phyloP scores from a whole-genome alignment of 768 basidiomycete genomes.

The Termitomyces sp. region DNA sequence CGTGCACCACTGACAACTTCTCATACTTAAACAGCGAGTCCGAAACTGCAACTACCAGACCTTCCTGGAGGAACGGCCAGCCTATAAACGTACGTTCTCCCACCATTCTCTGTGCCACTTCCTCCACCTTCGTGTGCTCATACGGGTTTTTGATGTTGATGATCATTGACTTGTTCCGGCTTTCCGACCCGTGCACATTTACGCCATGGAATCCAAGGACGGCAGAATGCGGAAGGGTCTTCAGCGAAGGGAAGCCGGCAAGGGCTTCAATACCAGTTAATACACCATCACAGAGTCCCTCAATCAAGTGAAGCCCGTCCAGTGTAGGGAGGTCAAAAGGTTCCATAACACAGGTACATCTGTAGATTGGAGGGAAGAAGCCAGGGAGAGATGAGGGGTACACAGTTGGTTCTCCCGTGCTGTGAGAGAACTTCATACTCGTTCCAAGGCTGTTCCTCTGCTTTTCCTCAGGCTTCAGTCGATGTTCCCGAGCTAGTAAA shows the following conservation, averaged over 20 bases:
- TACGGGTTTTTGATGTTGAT: slow-evolving; percentile 76
- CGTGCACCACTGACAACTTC: slow-evolving; percentile 49
- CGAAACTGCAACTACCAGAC: slow-evolving; percentile 78
- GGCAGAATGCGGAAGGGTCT: slow-evolving; percentile 79
- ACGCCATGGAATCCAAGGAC: slow-evolving; percentile 82
- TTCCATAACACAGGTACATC: slow-evolving; percentile 76
- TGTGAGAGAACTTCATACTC: slow-evolving; percentile 75
- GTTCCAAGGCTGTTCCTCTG: slow-evolving; percentile 73
- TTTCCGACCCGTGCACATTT: slow-evolving; percentile 89
- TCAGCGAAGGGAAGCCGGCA: slow-evolving; percentile 94
- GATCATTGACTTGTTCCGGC: slow-evolving; percentile 90
- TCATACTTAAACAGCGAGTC: slow-evolving; percentile 88
- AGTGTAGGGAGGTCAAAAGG: slow-evolving; percentile 87
- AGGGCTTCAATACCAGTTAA: slow-evolving; percentile 79
- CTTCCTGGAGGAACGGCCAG: slow-evolving; percentile 97
- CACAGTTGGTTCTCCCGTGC: slow-evolving; percentile 49
- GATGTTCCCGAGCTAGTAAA: slow-evolving; percentile 64
- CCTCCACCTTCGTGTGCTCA: slow-evolving; percentile 61
- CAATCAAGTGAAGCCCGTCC: slow-evolving; percentile 76
- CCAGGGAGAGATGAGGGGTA: slow-evolving; percentile 94
- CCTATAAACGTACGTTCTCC: slow-evolving; percentile 74
- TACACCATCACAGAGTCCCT: slow-evolving; percentile 87
- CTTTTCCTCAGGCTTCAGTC: slow-evolving; percentile 70
- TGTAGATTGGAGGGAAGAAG: slow-evolving; percentile 86
- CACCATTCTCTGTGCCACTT: slow-evolving; percentile 69